Evolutionary conservation across 352 stramenopile species (phyloP), one percentile per base, ranked within the genome.

Genomic region (Phytophthora citricola): DNA sequence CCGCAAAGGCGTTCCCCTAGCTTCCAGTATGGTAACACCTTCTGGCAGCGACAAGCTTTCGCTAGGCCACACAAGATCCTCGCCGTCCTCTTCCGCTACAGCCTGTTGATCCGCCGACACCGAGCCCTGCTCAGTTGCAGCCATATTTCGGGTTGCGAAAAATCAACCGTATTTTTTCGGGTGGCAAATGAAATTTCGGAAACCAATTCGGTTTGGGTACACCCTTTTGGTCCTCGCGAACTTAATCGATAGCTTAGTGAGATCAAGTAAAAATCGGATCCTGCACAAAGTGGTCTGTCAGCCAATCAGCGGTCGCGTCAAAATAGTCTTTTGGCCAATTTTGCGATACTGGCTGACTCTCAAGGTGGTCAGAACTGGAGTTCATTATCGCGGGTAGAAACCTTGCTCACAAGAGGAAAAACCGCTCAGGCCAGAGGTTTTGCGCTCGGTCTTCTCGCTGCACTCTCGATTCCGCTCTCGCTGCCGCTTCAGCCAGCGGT

Each of bases 401-500:
- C 58, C 46, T 27, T 58, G 58, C 14, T 58, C 58, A 64, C 50
- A 64, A 64, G 10, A 67, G 58, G 31, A 59, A 73, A 69, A 73
- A 69, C 65, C 58, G 58, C 51, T 36, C 20, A 29, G 44, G 34
- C 17, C 26, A 4, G 27, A 55, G 26, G 38, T 7, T 20, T 43
- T 14, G 22, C 9, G 20, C 27, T 12, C 43, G 11, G 27, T 46
- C 45, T 39, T 38, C 29, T 45, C 14, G 44, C 43, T 53, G 44
- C 61, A 67, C 62, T 76, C 54, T 62, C 47, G 40, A 64, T 58
- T 71, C 47, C 38, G 29, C 55, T 49, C 34, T 54, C 32, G 41
- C 22, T 56, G 44, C 32, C 24, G 17, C 20, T 49, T 36, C 6
- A 34, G 26, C 34, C 26, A 47, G 51, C 36, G 26, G 7, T 52